Percentiles rank a stretch among this genome's conserved stretches.
Evolutionary conservation across 441 rosid genomes (phyloP).

Genomic region (Aquilaria agallochum): DNA sequence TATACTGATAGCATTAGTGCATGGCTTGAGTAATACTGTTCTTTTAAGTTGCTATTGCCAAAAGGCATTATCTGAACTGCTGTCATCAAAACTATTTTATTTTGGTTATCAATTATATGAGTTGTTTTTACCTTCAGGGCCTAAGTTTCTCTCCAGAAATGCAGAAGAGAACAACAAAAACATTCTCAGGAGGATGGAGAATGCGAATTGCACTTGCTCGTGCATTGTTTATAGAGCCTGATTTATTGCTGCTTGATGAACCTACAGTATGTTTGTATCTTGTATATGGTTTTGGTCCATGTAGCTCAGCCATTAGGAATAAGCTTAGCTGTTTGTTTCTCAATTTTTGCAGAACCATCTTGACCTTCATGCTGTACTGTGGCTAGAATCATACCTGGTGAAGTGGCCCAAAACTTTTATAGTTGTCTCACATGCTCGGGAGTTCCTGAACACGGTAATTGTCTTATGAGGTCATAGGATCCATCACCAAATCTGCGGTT

Average conservation of each 20-base stretch:
- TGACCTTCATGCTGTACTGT: slow-evolving; percentile 97
- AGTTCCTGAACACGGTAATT: slow-evolving; percentile 87
- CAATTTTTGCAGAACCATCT: slow-evolving; percentile 83
- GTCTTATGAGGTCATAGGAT: slow-evolving; percentile 6
- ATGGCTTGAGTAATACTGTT: background rate
- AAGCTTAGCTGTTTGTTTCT: background rate
- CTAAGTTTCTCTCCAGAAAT: slow-evolving; percentile 93
- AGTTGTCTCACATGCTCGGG: slow-evolving; percentile 98
- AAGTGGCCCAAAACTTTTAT: slow-evolving; percentile 98
- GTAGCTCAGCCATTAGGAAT: background rate
- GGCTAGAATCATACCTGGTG: slow-evolving; percentile 89
- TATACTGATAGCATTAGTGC: slow-evolving; percentile 1
- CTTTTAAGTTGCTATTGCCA: slow-evolving; percentile 1
- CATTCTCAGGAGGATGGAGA: slow-evolving; percentile 98
- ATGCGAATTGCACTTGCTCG: slow-evolving; percentile 99
- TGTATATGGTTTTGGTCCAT: slow-evolving; percentile 13
- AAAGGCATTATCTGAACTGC: background rate
- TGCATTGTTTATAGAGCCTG: slow-evolving; percentile 92
- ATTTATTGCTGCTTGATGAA: slow-evolving; percentile 92
- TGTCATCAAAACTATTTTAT: slow-evolving; percentile 1
- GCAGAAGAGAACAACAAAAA: slow-evolving; percentile 77
- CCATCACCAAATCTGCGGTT: slow-evolving; percentile 8
- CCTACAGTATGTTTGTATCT: slow-evolving; percentile 58
- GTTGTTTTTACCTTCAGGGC: slow-evolving; percentile 52
- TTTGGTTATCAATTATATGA: slow-evolving; percentile 8